Base-by-base conservation (phyloP, 2,329 filamentous ascomycete species). In the Apiospora marii region DNA sequence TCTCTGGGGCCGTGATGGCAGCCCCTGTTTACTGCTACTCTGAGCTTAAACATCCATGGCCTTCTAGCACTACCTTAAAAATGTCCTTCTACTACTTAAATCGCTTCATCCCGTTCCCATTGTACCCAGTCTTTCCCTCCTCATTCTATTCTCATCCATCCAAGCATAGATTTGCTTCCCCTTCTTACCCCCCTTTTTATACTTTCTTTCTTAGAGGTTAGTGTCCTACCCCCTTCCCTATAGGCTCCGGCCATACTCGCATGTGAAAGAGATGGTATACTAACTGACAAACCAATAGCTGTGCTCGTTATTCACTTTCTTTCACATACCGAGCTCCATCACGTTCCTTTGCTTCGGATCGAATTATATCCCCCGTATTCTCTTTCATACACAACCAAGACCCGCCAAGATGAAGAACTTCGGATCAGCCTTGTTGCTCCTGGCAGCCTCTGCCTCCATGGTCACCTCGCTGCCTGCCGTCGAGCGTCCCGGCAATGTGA, bases 391-490 rank as follows among this genome's bases (percentile, higher is more conserved):
- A 22, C 48, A n/a, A 51, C 44, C 53, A 4, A 12, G n/a, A 41
- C n/a, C 34, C 70, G 68, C 37, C 68, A 72, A 61, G 14, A 73
- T 73, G 72, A 73, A 73, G 72, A 72, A 68, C 48, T 67, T 73
- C 43, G 72, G 72, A 34, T 68, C 72, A 34, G 53, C 61, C 16
- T 46, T 73, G 68, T 53, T 73, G 70, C 68, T 73, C 68, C 70
- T 73, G 70, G 72, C 72, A 72, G 70, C 70, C 37, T 73, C 72
- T 69, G 70, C 70, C 68, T 70, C 51, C 58, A 48, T 70, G 4
- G 72, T 73, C 46, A 49, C 69, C 44, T 72, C 72, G 27, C 64
- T 72, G 24, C 72, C 72, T 22, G 61, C 72, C 37, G 43, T 51
- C 14, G 46, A 72, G 19, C 44, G 53, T 0, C 44, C 67, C 12